phyloP scores from a whole-genome alignment of 257 asterid genomes.

The Solanum corneliomulleri region DNA sequence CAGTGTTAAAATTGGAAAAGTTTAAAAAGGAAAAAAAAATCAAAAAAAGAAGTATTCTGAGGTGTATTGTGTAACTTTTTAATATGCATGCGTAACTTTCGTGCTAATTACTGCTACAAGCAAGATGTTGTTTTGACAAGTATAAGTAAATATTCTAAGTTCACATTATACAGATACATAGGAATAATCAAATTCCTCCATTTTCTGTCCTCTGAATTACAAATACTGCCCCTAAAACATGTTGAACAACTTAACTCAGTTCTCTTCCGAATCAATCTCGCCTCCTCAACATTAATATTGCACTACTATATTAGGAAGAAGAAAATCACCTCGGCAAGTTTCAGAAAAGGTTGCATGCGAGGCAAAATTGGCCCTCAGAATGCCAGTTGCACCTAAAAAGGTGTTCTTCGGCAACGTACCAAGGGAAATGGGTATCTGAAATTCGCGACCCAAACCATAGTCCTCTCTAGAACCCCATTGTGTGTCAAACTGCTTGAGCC shows the following conservation, averaged over 20 bases:
- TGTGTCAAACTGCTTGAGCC: no score
- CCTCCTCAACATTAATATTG: neutral
- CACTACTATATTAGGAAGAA: neutral
- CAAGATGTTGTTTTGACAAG: neutral
- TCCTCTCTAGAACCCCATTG: no score
- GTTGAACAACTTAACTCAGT: neutral
- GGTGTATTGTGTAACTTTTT: neutral
- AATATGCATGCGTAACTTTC: neutral
- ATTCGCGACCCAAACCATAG: no score
- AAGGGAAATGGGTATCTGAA: constrained; percentile 66
- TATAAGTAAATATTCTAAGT: neutral
- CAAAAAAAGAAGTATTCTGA: neutral
- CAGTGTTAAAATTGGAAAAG: neutral
- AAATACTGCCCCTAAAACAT: neutral
- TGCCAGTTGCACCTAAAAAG: constrained; percentile 56
- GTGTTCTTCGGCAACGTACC: constrained; percentile 51
- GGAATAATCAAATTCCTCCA: neutral
- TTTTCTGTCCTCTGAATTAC: neutral
- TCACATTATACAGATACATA: neutral
- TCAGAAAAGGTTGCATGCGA: constrained; percentile 61
- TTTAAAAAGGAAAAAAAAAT: neutral
- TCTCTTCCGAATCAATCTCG: neutral
- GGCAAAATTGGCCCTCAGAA: constrained; percentile 86
- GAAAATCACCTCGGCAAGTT: neutral
- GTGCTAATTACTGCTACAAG: neutral